phyloP scores from a whole-genome alignment of 495 filamentous ascomycete genomes.

The Cercophora sp. region DNA sequence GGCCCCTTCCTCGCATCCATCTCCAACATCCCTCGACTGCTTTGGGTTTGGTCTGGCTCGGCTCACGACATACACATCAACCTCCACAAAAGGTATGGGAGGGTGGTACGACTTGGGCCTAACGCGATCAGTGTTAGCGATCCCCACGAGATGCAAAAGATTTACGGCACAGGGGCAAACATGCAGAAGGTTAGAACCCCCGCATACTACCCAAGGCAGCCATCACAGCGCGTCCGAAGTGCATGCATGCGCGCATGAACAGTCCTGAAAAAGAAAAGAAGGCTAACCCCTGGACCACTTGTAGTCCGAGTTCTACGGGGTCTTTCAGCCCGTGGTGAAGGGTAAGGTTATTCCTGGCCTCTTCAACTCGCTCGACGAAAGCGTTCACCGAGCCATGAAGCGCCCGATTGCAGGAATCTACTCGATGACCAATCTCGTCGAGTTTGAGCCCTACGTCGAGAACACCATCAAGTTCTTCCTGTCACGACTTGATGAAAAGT shows the following conservation, averaged over 20 bases:
- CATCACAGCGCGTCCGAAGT: too few relatives aligned
- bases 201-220: neutral
- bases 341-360: constrained; percentile 15
- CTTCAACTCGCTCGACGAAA: constrained; percentile 25
- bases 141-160: constrained; percentile 25
- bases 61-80: constrained; percentile 4
- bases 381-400: constrained; percentile 16
- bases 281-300: too few relatives aligned
- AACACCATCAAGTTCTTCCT: constrained; percentile 13
- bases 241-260: too few relatives aligned
- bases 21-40: constrained; percentile 7
- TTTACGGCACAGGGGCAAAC: constrained; percentile 28
- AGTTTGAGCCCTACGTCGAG: constrained; percentile 16
- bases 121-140: constrained; percentile 42
- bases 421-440: constrained; percentile 15
- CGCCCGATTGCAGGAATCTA: constrained; percentile 13
- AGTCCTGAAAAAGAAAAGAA: too few relatives aligned
- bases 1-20: constrained; percentile 12
- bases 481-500: constrained; percentile 3
- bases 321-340: constrained; percentile 14
- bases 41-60: constrained; percentile 11
- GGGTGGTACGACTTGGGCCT: constrained; percentile 49
- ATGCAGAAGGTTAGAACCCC: constrained; percentile 18
- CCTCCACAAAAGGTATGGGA: constrained; percentile 45
- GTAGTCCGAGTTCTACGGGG: constrained; percentile 16